phyloP scores from a whole-genome alignment of 352 stramenopile species.

The Achlya hypogyna region DNA sequence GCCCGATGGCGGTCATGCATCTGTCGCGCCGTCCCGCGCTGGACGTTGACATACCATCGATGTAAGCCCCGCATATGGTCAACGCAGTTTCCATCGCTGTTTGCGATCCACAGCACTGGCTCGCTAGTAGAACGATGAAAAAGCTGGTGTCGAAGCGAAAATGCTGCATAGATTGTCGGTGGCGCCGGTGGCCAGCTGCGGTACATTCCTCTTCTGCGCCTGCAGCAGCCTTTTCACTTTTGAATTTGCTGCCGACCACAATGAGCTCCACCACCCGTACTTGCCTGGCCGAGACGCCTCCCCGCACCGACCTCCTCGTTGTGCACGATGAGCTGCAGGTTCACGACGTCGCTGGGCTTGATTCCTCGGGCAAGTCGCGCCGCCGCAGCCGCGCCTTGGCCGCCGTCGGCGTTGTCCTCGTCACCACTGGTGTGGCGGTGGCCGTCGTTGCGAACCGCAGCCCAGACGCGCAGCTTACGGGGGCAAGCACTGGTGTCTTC shows the following conservation, averaged over 20 bases:
- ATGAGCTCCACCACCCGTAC: background rate
- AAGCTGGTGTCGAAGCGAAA: background rate
- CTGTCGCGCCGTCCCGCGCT: background rate
- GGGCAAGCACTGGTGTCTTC: background rate
- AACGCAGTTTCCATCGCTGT: background rate
- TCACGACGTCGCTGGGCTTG: background rate
- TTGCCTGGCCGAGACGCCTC: background rate
- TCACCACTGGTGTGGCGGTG: background rate
- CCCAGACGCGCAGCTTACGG: background rate
- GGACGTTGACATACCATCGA: background rate
- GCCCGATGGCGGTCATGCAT: no score
- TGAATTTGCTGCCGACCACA: background rate
- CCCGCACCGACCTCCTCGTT: background rate
- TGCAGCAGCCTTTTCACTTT: background rate
- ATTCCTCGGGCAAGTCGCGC: background rate
- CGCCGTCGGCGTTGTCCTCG: background rate
- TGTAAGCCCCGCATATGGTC: background rate
- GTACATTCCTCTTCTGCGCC: background rate
- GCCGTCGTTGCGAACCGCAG: background rate
- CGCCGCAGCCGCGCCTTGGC: background rate
- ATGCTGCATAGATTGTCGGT: background rate
- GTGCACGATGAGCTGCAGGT: background rate
- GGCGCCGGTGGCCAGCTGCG: background rate
- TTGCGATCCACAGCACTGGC: background rate
- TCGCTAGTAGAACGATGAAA: background rate